These are phyloP conservation scores for Irpex sp. DNA, from an alignment of 1,284 basidiomycete species.

Conservation along the genomic window DNA sequence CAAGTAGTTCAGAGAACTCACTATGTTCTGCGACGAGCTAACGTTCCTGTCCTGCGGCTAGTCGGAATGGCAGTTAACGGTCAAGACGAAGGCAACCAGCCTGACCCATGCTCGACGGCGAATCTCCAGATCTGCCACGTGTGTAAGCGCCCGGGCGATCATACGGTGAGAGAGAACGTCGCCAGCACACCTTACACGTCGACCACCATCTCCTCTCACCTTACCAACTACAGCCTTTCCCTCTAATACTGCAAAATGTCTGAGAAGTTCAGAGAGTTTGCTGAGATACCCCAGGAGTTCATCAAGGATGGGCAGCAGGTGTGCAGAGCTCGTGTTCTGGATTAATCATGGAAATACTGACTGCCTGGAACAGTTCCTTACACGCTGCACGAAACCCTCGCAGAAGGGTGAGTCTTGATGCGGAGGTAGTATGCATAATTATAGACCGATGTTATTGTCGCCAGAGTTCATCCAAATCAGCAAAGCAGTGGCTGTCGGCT, in stretches of 20 bases:
- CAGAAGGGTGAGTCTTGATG: conserved; percentile 70
- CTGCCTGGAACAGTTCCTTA: conserved; percentile 73
- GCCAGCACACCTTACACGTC: conserved; percentile 20
- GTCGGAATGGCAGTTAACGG: background rate
- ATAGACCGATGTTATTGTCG: background rate
- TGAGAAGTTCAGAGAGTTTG: conserved; percentile 87
- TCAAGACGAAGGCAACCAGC: background rate
- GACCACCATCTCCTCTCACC: conserved; percentile 17
- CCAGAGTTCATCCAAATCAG: conserved; percentile 91
- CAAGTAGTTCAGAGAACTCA: background rate
- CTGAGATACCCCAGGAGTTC: conserved; percentile 91
- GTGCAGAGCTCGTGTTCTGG: conserved; percentile 22
- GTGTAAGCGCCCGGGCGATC: background rate
- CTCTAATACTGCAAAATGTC: conserved; percentile 57
- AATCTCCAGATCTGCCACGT: conserved; percentile 3
- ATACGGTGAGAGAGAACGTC: background rate
- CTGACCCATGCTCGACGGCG: background rate
- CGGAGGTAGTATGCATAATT: background rate
- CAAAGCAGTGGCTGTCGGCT: conserved; percentile 91
- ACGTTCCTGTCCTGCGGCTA: no score
- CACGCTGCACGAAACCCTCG: conserved; percentile 96
- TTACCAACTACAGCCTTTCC: conserved; percentile 17
- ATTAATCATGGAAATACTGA: conserved; percentile 3
- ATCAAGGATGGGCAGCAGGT: conserved; percentile 93
- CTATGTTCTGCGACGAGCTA: background rate